A percentile compares a stretch with the other conserved stretches of the same genome.
These are phyloP conservation scores for Carex parvula DNA, from an alignment of 176 grass and related monocot species.

Conservation along the genomic window DNA sequence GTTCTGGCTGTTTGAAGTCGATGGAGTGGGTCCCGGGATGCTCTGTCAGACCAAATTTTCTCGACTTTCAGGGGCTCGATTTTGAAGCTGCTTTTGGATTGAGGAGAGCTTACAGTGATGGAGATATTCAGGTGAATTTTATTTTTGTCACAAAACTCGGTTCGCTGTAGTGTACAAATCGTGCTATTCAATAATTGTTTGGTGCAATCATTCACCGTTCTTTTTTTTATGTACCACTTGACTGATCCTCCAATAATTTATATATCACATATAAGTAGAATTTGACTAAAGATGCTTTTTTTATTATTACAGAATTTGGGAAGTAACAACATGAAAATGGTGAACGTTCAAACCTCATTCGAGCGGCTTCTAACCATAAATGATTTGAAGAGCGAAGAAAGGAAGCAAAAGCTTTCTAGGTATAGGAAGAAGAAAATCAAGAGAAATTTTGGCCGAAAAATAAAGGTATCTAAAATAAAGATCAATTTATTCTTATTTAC, in stretches of 20 bases:
- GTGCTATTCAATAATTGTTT: not conserved
- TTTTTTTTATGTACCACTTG: not conserved
- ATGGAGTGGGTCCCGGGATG: constrained; percentile 51
- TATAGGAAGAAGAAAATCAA: constrained; percentile 97
- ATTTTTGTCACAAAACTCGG: not conserved
- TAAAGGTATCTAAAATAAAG: constrained; percentile 58
- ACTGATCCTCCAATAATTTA: not conserved
- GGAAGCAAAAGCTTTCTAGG: constrained; percentile 89
- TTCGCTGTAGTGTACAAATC: not conserved
- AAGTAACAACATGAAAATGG: constrained; percentile 46
- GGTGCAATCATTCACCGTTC: not conserved
- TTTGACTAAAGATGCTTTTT: not conserved
- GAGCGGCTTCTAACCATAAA: constrained; percentile 74
- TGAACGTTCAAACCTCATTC: constrained; percentile 40
- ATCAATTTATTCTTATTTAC: not conserved
- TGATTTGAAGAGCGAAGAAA: constrained; percentile 78
- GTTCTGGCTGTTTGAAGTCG: constrained; percentile 76
- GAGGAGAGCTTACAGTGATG: constrained; percentile 87
- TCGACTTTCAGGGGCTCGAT: constrained; percentile 80
- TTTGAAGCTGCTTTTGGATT: constrained; percentile 74
- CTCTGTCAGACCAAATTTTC: constrained; percentile 63
- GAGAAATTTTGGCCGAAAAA: constrained; percentile 95
- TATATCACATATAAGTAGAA: not conserved
- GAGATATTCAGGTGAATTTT: constrained; percentile 80
- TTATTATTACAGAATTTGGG: constrained; percentile 60